Evolutionary conservation across 768 basidiomycete species (phyloP).

Genomic region (Pisolithus orientalis): DNA sequence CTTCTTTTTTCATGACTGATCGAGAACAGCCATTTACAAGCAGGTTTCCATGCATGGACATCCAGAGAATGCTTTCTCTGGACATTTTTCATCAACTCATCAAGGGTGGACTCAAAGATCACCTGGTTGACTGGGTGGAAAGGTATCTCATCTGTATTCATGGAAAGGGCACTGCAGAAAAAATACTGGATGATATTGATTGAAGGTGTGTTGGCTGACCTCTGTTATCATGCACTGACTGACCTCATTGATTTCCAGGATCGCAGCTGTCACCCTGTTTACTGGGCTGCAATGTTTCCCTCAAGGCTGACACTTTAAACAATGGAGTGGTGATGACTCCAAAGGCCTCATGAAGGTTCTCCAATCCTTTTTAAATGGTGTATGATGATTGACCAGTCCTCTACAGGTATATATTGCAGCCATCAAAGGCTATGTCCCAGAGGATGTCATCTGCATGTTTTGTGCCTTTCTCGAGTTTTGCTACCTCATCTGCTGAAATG

Average conservation of each 20-base stretch:
- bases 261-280: no score
- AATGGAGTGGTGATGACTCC: no score
- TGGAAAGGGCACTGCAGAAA: no score
- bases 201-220: no score
- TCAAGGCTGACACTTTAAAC: no score
- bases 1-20: not conserved
- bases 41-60: conserved; percentile 16
- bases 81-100: conserved; percentile 42
- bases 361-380: not conserved
- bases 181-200: no score
- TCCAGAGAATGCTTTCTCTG: conserved; percentile 31
- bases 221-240: no score
- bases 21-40: not conserved
- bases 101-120: conserved; percentile 41
- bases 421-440: not conserved
- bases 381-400: not conserved
- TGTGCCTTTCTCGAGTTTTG: conserved; percentile 20
- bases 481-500: conserved; percentile 18
- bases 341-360: not conserved
- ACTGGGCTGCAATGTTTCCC: no score
- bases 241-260: no score
- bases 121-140: conserved; percentile 30
- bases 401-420: not conserved
- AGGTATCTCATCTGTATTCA: not conserved
- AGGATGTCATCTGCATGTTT: not conserved